phyloP scores from a whole-genome alignment of 768 basidiomycete genomes.

The Guyanaporus albipodus region DNA sequence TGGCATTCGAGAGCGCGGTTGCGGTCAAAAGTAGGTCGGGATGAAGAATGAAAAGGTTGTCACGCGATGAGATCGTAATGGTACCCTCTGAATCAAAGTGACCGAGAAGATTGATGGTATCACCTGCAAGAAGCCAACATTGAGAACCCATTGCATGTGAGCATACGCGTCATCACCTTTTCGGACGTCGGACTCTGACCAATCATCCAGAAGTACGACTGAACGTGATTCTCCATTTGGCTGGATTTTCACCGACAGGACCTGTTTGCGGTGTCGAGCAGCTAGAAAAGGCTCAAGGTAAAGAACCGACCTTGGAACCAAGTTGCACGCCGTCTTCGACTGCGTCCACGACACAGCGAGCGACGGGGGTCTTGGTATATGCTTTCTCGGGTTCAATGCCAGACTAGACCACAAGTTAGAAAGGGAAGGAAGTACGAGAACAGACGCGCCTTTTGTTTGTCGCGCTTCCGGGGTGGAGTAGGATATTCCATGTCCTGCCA shows the following conservation, averaged over 20 bases:
- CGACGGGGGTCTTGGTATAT: conserved; percentile 38
- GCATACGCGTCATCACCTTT: conserved; percentile 39
- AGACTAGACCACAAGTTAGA: conserved; percentile 14
- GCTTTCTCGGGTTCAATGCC: conserved; percentile 5
- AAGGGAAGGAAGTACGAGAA: background rate
- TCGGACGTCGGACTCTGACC: conserved; percentile 61
- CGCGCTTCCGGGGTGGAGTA: conserved; percentile 41
- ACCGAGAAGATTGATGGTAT: conserved; percentile 78
- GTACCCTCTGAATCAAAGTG: conserved; percentile 31
- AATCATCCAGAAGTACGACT: conserved; percentile 73
- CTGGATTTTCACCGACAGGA: conserved; percentile 47
- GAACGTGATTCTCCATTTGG: conserved; percentile 36
- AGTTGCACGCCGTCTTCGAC: conserved; percentile 36
- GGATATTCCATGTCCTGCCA: conserved; percentile 55
- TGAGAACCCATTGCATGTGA: background rate
- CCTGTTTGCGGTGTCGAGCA: conserved; percentile 30
- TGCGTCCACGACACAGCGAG: conserved; percentile 53
- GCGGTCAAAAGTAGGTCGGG: conserved; percentile 91
- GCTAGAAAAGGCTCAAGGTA: background rate
- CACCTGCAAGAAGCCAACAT: conserved; percentile 45
- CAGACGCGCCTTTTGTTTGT: conserved; percentile 18
- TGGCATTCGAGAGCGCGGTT: conserved; percentile 79
- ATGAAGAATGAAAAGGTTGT: conserved; percentile 79
- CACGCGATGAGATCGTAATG: conserved; percentile 58
- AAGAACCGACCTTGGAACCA: conserved; percentile 19